Evolutionary conservation across 2,329 filamentous ascomycete species (phyloP), one percentile per base, ranked within the genome.

Genomic region (Penicillium sp.): DNA sequence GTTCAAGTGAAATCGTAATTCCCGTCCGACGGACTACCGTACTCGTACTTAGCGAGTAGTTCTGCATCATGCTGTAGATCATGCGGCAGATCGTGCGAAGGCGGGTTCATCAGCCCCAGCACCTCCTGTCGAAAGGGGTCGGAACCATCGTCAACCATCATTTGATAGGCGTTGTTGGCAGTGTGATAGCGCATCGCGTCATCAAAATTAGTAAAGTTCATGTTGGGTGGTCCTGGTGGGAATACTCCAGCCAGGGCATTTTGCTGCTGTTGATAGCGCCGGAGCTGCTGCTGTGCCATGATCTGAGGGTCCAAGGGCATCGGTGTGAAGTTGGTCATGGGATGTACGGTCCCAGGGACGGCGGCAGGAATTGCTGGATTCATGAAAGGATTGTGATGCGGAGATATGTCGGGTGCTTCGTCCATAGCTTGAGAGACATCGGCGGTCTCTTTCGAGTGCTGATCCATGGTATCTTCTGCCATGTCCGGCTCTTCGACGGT

Each of bases 281-380:
- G 60, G 3, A 75, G 61, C 42, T 74, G 71, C 27, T 71, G 63
- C 36, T 74, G 68, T 76, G 74, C 31, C 53, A 82, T 82, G 39
- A 84, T 79, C 29, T 80, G 79, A 2, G 80, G 80, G 49, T 84
- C 80, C 34, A 81, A 72, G 2, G 79, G 79, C 64, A 82, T 71
- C 34, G 77, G 70, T 49, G 73, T 65, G 46, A 72, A 74, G 26
- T 69, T 64, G 18, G 66, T 58, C 54, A 74, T 69, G 18, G 67
- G 59, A 31, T 69, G 65, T 31, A 69, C 62, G 6, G 59, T 49
- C 38, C 66, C 62, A 45, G 67, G 62, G 1, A 69, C 63, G 46
- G 67, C 62, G 10, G 65, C 39, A 57, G 32, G 61, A 50, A 50
- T 60, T 55, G 23, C 58, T 42, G 49, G 63, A 46, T 51, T 58